Evolutionary conservation across 495 filamentous ascomycete species (phyloP).

Genomic region (Staphylotrichum longicolle): DNA sequence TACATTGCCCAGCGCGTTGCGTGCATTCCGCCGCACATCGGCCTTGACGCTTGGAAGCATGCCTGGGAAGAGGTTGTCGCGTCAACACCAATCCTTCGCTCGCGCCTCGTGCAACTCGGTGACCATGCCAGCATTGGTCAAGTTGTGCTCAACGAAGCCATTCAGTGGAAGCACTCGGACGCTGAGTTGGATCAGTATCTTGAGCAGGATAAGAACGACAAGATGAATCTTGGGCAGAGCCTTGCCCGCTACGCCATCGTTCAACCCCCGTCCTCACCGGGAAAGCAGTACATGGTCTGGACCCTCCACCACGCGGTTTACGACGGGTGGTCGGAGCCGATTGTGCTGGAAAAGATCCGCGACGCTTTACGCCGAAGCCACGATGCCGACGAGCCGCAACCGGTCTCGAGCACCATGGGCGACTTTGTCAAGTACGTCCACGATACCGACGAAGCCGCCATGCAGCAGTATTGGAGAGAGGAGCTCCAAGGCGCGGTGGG

Average conservation of each 20-base stretch:
- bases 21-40: slow-evolving; percentile 42
- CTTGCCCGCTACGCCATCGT: slow-evolving; percentile 30
- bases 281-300: slow-evolving; percentile 21
- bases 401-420: slow-evolving; percentile 13
- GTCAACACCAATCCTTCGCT: slow-evolving; percentile 54
- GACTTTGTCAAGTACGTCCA: slow-evolving; percentile 46
- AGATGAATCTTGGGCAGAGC: slow-evolving; percentile 23
- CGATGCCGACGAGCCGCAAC: not conserved
- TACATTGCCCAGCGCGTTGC: slow-evolving; percentile 55
- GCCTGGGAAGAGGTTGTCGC: slow-evolving; percentile 54
- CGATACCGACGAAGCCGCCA: slow-evolving; percentile 3
- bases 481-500: slow-evolving; percentile 21
- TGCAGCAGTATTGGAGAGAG: slow-evolving; percentile 17
- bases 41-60: slow-evolving; percentile 48
- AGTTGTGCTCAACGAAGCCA: slow-evolving; percentile 42
- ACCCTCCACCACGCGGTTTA: slow-evolving; percentile 64
- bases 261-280: not conserved
- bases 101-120: slow-evolving; percentile 54
- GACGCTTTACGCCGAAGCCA: slow-evolving; percentile 1
- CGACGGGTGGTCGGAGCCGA: slow-evolving; percentile 59
- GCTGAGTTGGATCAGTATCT: slow-evolving; percentile 47
- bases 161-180: slow-evolving; percentile 40
- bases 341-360: slow-evolving; percentile 27
- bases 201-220: slow-evolving; percentile 33
- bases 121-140: slow-evolving; percentile 48